Percentiles rank a stretch among this genome's conserved stretches.
Evolutionary conservation across 2,329 filamentous ascomycete species (phyloP).

Genomic region (Leptographium radiaticola): DNA sequence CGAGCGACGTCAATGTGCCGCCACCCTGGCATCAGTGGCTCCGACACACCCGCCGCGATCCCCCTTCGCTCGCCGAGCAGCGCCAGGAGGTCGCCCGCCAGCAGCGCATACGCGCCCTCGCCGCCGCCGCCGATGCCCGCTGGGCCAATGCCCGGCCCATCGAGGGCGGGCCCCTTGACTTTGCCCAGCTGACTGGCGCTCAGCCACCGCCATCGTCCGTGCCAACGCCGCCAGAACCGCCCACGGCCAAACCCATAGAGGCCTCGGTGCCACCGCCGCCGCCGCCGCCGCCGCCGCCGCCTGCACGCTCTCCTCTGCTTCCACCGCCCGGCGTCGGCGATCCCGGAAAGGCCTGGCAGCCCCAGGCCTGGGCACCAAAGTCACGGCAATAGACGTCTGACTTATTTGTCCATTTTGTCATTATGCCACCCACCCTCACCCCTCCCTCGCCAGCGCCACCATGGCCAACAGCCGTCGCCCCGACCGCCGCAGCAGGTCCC

Average conservation of each 20-base stretch:
- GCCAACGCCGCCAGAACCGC: not conserved
- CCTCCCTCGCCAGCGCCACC: slow-evolving; percentile 20
- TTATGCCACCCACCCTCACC: not conserved
- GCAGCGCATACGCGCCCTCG: slow-evolving; percentile 39
- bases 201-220: too few relatives aligned
- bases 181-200: too few relatives aligned
- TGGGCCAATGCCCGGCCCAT: slow-evolving; percentile 42
- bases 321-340: slow-evolving; percentile 28
- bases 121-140: slow-evolving; percentile 47
- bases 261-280: not conserved
- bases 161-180: not conserved
- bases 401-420: too few relatives aligned
- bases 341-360: slow-evolving; percentile 55
- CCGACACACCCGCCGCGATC: slow-evolving; percentile 40
- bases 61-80: slow-evolving; percentile 47
- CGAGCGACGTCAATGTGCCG: slow-evolving; percentile 41
- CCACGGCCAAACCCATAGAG: not conserved
- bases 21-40: slow-evolving; percentile 60
- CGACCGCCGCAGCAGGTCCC: slow-evolving; percentile 30
- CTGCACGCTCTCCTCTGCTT: not conserved
- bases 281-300: not conserved
- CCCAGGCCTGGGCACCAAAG: slow-evolving; percentile 39
- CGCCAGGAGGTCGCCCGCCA: slow-evolving; percentile 37
- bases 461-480: slow-evolving; percentile 28
- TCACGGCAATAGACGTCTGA: slow-evolving; percentile 18